A percentile compares a stretch with the other conserved stretches of the same genome.
Conservation (phyloP, 176 grass and related monocot species). For the Poa pratensis region DNA sequence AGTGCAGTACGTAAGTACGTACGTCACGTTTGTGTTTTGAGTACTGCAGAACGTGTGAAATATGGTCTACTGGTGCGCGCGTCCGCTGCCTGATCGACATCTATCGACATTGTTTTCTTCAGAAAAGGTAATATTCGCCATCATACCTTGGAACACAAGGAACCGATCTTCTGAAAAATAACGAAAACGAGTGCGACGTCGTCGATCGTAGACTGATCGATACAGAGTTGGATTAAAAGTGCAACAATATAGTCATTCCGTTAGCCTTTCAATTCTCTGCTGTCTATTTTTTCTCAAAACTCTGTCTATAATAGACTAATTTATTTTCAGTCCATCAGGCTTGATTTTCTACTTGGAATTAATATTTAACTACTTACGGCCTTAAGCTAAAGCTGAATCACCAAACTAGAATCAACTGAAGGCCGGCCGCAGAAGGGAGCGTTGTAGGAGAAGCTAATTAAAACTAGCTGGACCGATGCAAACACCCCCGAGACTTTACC, state of each 20-base stretch:
- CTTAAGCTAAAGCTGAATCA: not conserved
- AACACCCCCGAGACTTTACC: too few relatives aligned
- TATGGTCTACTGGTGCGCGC: not conserved
- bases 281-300: too few relatives aligned
- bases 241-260: constrained; percentile 1
- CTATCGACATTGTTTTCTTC: not conserved
- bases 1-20: not conserved
- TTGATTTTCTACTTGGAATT: too few relatives aligned
- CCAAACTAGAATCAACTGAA: not conserved
- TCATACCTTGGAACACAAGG: constrained; percentile 53
- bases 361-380: not conserved
- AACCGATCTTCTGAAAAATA: not conserved
- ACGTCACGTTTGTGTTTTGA: not conserved
- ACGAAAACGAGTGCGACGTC: constrained; percentile 43
- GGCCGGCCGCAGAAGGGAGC: not conserved
- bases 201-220: not conserved
- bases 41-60: not conserved
- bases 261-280: constrained; percentile 51
- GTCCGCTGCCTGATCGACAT: constrained; percentile 18
- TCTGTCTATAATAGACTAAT: too few relatives aligned
- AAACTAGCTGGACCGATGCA: not conserved
- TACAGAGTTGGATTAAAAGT: not conserved
- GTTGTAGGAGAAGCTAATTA: not conserved
- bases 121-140: constrained; percentile 2
- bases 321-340: too few relatives aligned